Conservation (phyloP, 2,329 filamentous ascomycete genomes). For the Cytospora piceae region DNA sequence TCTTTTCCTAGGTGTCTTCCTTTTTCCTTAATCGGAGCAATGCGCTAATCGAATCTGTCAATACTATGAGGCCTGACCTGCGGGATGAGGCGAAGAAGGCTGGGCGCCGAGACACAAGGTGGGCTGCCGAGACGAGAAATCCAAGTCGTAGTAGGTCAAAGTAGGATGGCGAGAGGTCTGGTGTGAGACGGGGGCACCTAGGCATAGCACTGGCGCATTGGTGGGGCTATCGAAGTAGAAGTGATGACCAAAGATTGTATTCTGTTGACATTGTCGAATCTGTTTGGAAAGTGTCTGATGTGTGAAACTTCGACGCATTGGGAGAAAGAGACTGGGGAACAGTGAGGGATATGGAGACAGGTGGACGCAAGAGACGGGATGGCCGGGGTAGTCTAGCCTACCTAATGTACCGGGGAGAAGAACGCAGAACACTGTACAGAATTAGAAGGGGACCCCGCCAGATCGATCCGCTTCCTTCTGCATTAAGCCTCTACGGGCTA, state of each 20-base stretch:
- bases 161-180: conserved; percentile 18
- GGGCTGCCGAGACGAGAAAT: conserved; percentile 33
- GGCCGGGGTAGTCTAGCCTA: neutral
- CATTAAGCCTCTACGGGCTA: neutral
- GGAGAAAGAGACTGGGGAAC: conserved; percentile 23
- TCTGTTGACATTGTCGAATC: conserved; percentile 15
- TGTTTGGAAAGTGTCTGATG: conserved; percentile 37
- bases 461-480: conserved; percentile 3
- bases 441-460: neutral
- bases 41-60: conserved; percentile 18
- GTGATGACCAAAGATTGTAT: conserved; percentile 15
- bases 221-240: neutral
- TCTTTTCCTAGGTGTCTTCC: neutral
- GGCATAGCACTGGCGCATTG: neutral
- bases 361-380: conserved; percentile 10
- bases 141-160: conserved; percentile 7
- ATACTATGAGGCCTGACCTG: conserved; percentile 31
- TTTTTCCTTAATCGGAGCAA: neutral
- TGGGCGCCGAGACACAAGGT: conserved; percentile 48
- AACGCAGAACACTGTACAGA: neutral
- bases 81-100: conserved; percentile 39
- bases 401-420: neutral
- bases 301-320: conserved; percentile 32
- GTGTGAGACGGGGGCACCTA: conserved; percentile 10
- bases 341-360: conserved; percentile 24